Percentiles rank a stretch among this genome's conserved stretches.
These are phyloP conservation scores for Strobilomyces dryophilus DNA, from an alignment of 768 basidiomycete genomes.

Conservation along the genomic window DNA sequence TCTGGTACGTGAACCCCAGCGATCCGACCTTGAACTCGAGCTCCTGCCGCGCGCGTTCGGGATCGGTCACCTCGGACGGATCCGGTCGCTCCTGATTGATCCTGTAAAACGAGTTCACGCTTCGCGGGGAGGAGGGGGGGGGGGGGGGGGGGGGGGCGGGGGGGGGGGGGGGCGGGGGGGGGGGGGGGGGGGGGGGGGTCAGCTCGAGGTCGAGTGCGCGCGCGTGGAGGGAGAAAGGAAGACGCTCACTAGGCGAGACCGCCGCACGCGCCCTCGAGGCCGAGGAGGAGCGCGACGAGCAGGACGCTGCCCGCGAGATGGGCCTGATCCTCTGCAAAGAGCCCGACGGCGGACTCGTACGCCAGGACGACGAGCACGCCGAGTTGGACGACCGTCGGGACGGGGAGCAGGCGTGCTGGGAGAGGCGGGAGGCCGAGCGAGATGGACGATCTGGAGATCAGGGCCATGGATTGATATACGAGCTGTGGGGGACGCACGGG, in stretches of 20 bases:
- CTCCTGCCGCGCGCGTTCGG: conserved; percentile 66
- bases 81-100: conserved; percentile 70
- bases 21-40: conserved; percentile 89
- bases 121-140: too few relatives aligned
- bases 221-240: too few relatives aligned
- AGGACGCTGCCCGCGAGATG: conserved; percentile 46
- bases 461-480: conserved; percentile 87
- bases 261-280: conserved; percentile 88
- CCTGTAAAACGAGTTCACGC: conserved; percentile 84
- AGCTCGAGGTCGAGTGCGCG: background rate
- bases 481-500: too few relatives aligned
- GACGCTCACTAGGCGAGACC: conserved; percentile 80
- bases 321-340: conserved; percentile 44
- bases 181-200: too few relatives aligned
- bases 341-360: conserved; percentile 64
- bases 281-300: conserved; percentile 72
- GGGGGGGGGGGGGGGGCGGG: too few relatives aligned
- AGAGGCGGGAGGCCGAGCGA: conserved; percentile 81
- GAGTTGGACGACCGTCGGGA: conserved; percentile 73
- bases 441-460: conserved; percentile 88
- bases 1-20: conserved; percentile 80
- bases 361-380: conserved; percentile 58
- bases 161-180: too few relatives aligned
- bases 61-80: conserved; percentile 41
- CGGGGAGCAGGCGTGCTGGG: conserved; percentile 58